phyloP scores from a whole-genome alignment of 805 yeast species.

The Yarrowia phangngaensis region DNA sequence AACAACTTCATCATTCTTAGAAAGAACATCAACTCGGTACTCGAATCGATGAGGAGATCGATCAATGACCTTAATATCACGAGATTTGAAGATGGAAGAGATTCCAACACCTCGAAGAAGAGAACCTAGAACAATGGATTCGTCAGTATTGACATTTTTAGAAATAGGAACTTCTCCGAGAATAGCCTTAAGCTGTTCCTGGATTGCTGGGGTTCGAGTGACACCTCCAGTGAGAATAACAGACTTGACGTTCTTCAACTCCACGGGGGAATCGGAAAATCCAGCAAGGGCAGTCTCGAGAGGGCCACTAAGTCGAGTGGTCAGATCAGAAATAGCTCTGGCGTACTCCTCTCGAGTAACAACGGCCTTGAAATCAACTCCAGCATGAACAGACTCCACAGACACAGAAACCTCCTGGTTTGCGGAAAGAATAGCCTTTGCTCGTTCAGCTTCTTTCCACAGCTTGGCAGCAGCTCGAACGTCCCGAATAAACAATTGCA shows the following conservation, averaged over 20 bases:
- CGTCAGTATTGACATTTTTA: slow-evolving; percentile 91
- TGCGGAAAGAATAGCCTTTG: slow-evolving; percentile 81
- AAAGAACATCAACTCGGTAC: slow-evolving; percentile 42
- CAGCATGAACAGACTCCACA: slow-evolving; percentile 70
- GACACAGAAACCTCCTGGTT: slow-evolving; percentile 74
- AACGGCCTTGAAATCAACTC: slow-evolving; percentile 63
- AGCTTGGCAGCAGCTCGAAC: slow-evolving; percentile 62
- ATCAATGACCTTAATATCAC: slow-evolving; percentile 58
- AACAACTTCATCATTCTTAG: slow-evolving; percentile 33
- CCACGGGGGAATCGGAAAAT: slow-evolving; percentile 35
- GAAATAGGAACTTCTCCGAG: slow-evolving; percentile 59
- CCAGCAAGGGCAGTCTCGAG: slow-evolving; percentile 37
- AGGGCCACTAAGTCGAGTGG: slow-evolving; percentile 51
- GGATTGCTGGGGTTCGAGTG: slow-evolving; percentile 84
- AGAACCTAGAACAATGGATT: slow-evolving; percentile 86
- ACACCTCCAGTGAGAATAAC: slow-evolving; percentile 88
- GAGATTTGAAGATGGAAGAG: slow-evolving; percentile 63
- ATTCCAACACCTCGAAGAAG: slow-evolving; percentile 76
- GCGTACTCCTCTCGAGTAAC: slow-evolving; percentile 84
- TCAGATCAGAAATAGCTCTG: slow-evolving; percentile 45
- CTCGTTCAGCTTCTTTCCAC: slow-evolving; percentile 81
- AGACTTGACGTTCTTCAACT: slow-evolving; percentile 47
- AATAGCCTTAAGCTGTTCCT: slow-evolving; percentile 47
- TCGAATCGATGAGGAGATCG: slow-evolving; percentile 45
- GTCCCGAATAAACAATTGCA: slow-evolving; percentile 44